A percentile compares a stretch with the other conserved stretches of the same genome.
These are phyloP conservation scores for Turnera subulata DNA, from an alignment of 345 rosid species.

Conservation along the genomic window DNA sequence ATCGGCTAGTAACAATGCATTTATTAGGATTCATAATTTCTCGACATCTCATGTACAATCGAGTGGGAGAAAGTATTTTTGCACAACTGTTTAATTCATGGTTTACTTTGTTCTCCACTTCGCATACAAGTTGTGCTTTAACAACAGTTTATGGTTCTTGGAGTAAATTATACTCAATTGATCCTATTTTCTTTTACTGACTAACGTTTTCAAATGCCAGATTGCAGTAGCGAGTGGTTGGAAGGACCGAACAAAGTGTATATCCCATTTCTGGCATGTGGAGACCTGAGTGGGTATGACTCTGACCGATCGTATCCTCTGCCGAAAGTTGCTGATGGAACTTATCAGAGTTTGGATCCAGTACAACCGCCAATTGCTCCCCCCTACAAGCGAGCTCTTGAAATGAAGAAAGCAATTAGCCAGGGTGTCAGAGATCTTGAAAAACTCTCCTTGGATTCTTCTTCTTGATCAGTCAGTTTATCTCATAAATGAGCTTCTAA, in stretches of 20 bases:
- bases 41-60: too few species aligned
- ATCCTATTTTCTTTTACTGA: too few species aligned
- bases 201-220: conserved; percentile 26
- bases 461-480: neutral
- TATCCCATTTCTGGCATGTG: conserved; percentile 87
- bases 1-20: too few species aligned
- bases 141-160: too few species aligned
- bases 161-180: too few species aligned
- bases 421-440: conserved; percentile 40
- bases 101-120: too few species aligned
- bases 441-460: conserved; percentile 2
- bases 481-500: too few species aligned
- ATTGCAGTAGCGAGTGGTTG: conserved; percentile 88
- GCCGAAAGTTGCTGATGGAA: conserved; percentile 69
- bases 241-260: conserved; percentile 92
- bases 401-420: conserved; percentile 82
- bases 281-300: conserved; percentile 82
- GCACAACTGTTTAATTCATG: too few species aligned
- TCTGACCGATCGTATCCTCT: conserved; percentile 94
- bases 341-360: conserved; percentile 76
- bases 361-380: conserved; percentile 94
- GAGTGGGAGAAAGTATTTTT: too few species aligned
- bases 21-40: too few species aligned
- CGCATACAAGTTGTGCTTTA: too few species aligned
- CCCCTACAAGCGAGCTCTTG: conserved; percentile 83